phyloP scores from a whole-genome alignment of 148 eudicot genomes.

The Silene conica region DNA sequence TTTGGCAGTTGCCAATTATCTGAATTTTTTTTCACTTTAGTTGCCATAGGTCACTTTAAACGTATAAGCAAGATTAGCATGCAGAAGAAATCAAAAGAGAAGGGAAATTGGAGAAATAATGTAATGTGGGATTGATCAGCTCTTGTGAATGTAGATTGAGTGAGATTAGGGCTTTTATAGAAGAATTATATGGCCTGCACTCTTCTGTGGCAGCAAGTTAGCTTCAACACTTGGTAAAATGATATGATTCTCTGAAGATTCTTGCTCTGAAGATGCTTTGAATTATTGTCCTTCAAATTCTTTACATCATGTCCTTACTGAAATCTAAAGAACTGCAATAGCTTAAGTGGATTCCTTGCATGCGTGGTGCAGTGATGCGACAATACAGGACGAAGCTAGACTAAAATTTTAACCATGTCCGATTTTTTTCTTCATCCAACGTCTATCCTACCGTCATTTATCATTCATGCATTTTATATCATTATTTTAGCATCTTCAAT shows the following conservation, averaged over 20 bases:
- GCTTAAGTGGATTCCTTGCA: not conserved
- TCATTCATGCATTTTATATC: too few species aligned
- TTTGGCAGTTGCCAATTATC: slow-evolving; percentile 14
- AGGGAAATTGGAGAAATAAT: too few species aligned
- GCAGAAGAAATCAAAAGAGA: too few species aligned
- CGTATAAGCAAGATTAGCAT: not conserved
- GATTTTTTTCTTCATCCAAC: too few species aligned
- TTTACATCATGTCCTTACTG: not conserved
- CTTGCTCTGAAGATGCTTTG: not conserved
- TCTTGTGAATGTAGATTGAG: too few species aligned
- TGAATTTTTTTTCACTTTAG: not conserved
- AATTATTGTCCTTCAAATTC: not conserved
- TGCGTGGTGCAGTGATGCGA: not conserved
- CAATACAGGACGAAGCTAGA: too few species aligned
- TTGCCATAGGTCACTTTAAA: not conserved
- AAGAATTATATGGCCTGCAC: not conserved
- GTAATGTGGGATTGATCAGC: too few species aligned
- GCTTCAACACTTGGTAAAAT: not conserved
- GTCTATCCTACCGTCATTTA: too few species aligned
- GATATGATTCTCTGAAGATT: not conserved
- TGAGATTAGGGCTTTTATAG: not conserved
- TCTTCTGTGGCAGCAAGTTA: not conserved
- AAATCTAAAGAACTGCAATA: too few species aligned
- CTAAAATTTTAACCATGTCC: too few species aligned
- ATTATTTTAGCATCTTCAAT: too few species aligned